Evolutionary conservation across 371 early-diverging fungal genomes (phyloP).

Genomic region (Umbelopsis sp.): DNA sequence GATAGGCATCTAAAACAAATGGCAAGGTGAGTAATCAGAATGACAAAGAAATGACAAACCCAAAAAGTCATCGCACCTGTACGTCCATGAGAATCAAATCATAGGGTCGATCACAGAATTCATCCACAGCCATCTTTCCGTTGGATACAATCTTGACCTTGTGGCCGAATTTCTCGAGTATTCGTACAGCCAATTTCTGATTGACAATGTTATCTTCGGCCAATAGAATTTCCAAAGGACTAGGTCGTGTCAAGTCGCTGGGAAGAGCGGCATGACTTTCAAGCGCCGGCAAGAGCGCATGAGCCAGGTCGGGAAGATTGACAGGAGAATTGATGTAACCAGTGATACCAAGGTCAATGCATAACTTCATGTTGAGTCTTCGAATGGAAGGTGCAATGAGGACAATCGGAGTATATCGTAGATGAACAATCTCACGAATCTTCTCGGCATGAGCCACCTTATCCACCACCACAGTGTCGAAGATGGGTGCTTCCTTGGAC

Average conservation of each 20-base stretch:
- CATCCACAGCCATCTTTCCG: slow-evolving; percentile 77
- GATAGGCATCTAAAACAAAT: slow-evolving; percentile 53
- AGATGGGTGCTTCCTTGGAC: slow-evolving; percentile 37
- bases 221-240: slow-evolving; percentile 67
- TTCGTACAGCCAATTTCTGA: slow-evolving; percentile 76
- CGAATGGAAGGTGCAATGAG: slow-evolving; percentile 51
- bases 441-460: slow-evolving; percentile 54
- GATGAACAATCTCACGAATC: slow-evolving; percentile 51
- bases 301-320: slow-evolving; percentile 62
- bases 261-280: slow-evolving; percentile 66
- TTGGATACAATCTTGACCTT: slow-evolving; percentile 72
- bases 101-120: slow-evolving; percentile 58
- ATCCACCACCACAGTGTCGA: slow-evolving; percentile 61
- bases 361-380: slow-evolving; percentile 59
- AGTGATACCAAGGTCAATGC: slow-evolving; percentile 67
- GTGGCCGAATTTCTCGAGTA: slow-evolving; percentile 77
- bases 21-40: too few relatives aligned
- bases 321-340: slow-evolving; percentile 66
- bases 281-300: slow-evolving; percentile 69
- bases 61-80: slow-evolving; percentile 30
- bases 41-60: too few relatives aligned
- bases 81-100: slow-evolving; percentile 83
- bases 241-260: slow-evolving; percentile 49
- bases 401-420: slow-evolving; percentile 74
- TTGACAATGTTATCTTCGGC: slow-evolving; percentile 88